phyloP scores from a whole-genome alignment of 1,284 basidiomycete genomes.

The Stereum hirsutum region DNA sequence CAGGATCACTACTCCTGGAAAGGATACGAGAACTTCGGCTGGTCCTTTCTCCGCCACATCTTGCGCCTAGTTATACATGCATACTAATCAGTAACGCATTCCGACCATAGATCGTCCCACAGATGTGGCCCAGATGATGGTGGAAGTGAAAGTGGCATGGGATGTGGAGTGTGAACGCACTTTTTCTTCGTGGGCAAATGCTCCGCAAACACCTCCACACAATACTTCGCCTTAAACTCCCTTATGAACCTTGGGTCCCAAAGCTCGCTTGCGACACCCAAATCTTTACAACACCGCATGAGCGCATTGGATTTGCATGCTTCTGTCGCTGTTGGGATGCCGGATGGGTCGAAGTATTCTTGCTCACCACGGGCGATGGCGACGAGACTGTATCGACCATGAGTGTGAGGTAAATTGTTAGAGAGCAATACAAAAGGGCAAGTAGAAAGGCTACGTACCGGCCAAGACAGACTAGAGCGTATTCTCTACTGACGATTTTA shows the following conservation, averaged over 20 bases:
- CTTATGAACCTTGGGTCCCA: slow-evolving; percentile 98
- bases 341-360: slow-evolving; percentile 90
- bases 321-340: slow-evolving; percentile 91
- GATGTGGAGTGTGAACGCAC: too few relatives aligned
- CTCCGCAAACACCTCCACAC: slow-evolving; percentile 82
- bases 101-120: not conserved
- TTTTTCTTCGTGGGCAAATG: slow-evolving; percentile 82
- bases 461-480: slow-evolving; percentile 90
- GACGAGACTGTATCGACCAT: slow-evolving; percentile 56
- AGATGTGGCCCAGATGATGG: not conserved
- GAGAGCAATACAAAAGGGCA: too few relatives aligned
- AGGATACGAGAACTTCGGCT: slow-evolving; percentile 79
- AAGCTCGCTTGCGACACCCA: slow-evolving; percentile 93
- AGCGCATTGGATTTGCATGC: slow-evolving; percentile 95
- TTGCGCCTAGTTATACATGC: slow-evolving; percentile 81
- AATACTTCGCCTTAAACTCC: slow-evolving; percentile 83
- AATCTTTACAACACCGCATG: slow-evolving; percentile 97
- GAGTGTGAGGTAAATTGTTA: not conserved
- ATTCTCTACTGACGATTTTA: slow-evolving; percentile 87
- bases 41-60: slow-evolving; percentile 84
- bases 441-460: slow-evolving; percentile 38
- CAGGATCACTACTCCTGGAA: slow-evolving; percentile 79
- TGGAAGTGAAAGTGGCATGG: not conserved
- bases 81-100: slow-evolving; percentile 11
- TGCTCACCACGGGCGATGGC: slow-evolving; percentile 93